phyloP scores from a whole-genome alignment of 495 filamentous ascomycete species.

The Aspergillus heteromorphus region DNA sequence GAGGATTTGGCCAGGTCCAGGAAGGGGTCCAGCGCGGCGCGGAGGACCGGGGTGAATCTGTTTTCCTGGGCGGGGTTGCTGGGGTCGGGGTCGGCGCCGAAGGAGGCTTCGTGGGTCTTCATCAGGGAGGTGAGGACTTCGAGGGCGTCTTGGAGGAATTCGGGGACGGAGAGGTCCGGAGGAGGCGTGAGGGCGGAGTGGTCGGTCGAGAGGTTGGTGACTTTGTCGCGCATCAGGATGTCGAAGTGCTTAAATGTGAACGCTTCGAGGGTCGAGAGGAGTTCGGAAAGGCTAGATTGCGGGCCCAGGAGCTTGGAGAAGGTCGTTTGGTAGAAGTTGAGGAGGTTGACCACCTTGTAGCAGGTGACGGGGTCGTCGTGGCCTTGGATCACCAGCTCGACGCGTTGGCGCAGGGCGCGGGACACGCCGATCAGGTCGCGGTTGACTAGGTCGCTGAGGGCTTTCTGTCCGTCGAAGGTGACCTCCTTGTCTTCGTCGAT shows the following conservation, averaged over 20 bases:
- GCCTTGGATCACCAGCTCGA: slow-evolving; percentile 86
- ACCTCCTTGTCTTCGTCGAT: slow-evolving; percentile 53
- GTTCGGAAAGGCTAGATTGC: slow-evolving; percentile 63
- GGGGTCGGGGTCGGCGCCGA: slow-evolving; percentile 57
- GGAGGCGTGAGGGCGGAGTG: slow-evolving; percentile 47
- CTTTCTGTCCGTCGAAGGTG: slow-evolving; percentile 74
- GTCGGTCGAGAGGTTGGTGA: slow-evolving; percentile 66
- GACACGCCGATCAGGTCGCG: slow-evolving; percentile 76
- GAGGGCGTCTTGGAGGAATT: slow-evolving; percentile 78
- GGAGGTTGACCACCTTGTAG: slow-evolving; percentile 83
- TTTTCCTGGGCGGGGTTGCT: slow-evolving; percentile 21
- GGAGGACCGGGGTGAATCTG: slow-evolving; percentile 68
- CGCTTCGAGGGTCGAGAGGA: slow-evolving; percentile 61
- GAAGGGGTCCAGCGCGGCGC: slow-evolving; percentile 82
- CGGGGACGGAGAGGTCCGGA: slow-evolving; percentile 66
- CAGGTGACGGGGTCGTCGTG: slow-evolving; percentile 85
- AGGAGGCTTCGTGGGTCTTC: slow-evolving; percentile 78
- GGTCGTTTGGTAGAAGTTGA: slow-evolving; percentile 82
- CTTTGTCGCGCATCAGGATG: slow-evolving; percentile 69
- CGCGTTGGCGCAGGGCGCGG: slow-evolving; percentile 69
- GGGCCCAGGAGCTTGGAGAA: slow-evolving; percentile 73
- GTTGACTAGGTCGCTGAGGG: slow-evolving; percentile 82
- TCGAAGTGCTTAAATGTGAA: slow-evolving; percentile 82
- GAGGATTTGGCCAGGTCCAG: slow-evolving; percentile 67
- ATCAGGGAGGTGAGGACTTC: slow-evolving; percentile 68